These are phyloP conservation scores for Nematodospora valgi DNA, from an alignment of 805 yeast genomes.

Conservation along the genomic window DNA sequence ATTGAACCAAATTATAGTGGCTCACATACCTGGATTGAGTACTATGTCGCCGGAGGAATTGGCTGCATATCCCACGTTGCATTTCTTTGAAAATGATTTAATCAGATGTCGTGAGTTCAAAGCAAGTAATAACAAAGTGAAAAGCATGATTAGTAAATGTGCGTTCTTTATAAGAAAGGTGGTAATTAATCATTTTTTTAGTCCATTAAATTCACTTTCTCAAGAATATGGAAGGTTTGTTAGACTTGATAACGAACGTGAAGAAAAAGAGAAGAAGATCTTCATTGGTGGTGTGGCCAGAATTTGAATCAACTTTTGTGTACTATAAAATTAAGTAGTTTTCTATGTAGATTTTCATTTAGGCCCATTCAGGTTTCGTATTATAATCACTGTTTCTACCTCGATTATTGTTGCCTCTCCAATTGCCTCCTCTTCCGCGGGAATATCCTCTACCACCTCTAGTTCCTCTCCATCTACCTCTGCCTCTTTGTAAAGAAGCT, in stretches of 20 bases:
- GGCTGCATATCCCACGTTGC: constrained; percentile 20
- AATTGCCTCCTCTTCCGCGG: constrained; percentile 13
- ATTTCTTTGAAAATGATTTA: constrained; percentile 28
- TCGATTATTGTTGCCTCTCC: constrained; percentile 19
- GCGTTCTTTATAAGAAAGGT: constrained; percentile 15
- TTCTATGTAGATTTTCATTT: constrained; percentile 1
- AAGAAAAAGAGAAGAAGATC: constrained; percentile 20
- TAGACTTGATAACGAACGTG: constrained; percentile 16
- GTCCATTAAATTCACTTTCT: constrained; percentile 23
- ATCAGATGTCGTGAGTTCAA: constrained; percentile 21
- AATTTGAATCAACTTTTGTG: constrained; percentile 9
- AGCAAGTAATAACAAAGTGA: constrained; percentile 13
- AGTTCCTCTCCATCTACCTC: constrained; percentile 33
- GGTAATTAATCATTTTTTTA: constrained; percentile 22
- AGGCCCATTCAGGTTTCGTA: constrained; percentile 32
- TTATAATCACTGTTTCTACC: constrained; percentile 23
- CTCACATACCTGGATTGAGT: constrained; percentile 16
- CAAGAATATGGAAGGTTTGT: constrained; percentile 20
- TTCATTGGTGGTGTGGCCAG: constrained; percentile 26
- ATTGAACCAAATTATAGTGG: constrained; percentile 18
- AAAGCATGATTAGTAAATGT: constrained; percentile 13
- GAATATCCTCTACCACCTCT: constrained; percentile 19
- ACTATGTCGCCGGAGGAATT: constrained; percentile 1
- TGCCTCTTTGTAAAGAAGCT: constrained; percentile 50
- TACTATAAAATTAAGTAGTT: background rate